A percentile compares a stretch with the other conserved stretches of the same genome.
These are phyloP conservation scores for Cardiospermum halicacabum DNA, from an alignment of 345 rosid genomes.

Conservation along the genomic window DNA sequence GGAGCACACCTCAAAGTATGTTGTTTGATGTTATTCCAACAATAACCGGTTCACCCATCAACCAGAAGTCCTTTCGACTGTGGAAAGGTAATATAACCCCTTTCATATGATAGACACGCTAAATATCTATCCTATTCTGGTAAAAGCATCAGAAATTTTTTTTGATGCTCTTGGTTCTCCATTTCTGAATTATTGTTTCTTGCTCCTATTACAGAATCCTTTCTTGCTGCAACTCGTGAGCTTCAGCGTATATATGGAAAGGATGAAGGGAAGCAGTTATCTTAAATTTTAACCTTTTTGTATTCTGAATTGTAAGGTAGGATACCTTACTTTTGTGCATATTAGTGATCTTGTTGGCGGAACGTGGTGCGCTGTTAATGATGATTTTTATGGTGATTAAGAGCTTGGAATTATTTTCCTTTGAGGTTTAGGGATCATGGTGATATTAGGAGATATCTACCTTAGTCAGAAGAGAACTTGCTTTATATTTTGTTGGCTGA, in stretches of 20 bases:
- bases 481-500: conserved; percentile 12
- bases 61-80: conserved; percentile 47
- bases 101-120: neutral
- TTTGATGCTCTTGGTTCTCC: neutral
- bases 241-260: conserved; percentile 60
- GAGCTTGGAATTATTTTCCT: conserved; percentile 12
- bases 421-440: conserved; percentile 13
- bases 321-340: conserved; percentile 32
- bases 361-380: conserved; percentile 22
- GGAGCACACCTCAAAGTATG: conserved; percentile 54
- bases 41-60: conserved; percentile 51
- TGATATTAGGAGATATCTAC: conserved; percentile 15
- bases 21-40: conserved; percentile 49
- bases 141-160: neutral
- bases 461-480: conserved; percentile 11
- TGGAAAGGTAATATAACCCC: conserved; percentile 48
- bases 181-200: conserved; percentile 4
- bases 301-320: conserved; percentile 31
- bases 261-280: conserved; percentile 35
- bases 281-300: conserved; percentile 8
- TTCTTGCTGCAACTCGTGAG: conserved; percentile 51
- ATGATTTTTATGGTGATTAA: conserved; percentile 14
- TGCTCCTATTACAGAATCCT: conserved; percentile 34
- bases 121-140: neutral
- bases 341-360: conserved; percentile 18